Evolutionary conservation across 257 asterid species (phyloP), one percentile per base, ranked within the genome.

Genomic region (Leonotis leonurus): DNA sequence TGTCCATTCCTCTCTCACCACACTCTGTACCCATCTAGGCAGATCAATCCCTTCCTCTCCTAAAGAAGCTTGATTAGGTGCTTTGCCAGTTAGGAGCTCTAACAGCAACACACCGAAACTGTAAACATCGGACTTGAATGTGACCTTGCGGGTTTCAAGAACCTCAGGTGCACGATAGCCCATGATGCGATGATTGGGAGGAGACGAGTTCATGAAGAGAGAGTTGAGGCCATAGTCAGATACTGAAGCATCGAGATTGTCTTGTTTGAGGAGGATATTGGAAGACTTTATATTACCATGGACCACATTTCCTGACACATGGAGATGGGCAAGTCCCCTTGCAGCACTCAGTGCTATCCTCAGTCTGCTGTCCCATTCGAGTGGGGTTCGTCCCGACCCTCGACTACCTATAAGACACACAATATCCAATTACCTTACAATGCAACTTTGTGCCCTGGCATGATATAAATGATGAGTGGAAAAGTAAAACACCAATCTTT

Each of bases 21-120:
- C 98, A 46, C 98, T 92, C 45, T 89, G 97, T 20, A 92, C 98
- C 98, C 98, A 92, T 64, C 98, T 77, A 3, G 98, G 98, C 60
- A 92, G 59, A 72, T 92, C 98, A 24, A 92, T 86, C 37, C 98
- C 97, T 63, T 92, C 98, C 43, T 89, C 98, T 0, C 97, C 98
- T 29, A 92, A 54, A 0, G 98, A 92, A 35, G 97, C 89, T 70
- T 92, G 98, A 39, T 92, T 89, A 9, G 98, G 98, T 14, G 98
- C 81, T 73, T 92, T 92, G 4, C 98, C 99, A 0, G 99, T 92
- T 62, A 92, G 58, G 32, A 92, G 91, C 77, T 92, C 99, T 0
- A 92, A 52, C 0, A 89, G 37, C 36, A 92, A 58, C 3, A 92
- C 99, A 0, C 99, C 99, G 6, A 86, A 89, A 49, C 97, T 83